Evolutionary conservation across 768 basidiomycete genomes (phyloP), one percentile per base, ranked within the genome.

Genomic region (Kwoniella sp.): DNA sequence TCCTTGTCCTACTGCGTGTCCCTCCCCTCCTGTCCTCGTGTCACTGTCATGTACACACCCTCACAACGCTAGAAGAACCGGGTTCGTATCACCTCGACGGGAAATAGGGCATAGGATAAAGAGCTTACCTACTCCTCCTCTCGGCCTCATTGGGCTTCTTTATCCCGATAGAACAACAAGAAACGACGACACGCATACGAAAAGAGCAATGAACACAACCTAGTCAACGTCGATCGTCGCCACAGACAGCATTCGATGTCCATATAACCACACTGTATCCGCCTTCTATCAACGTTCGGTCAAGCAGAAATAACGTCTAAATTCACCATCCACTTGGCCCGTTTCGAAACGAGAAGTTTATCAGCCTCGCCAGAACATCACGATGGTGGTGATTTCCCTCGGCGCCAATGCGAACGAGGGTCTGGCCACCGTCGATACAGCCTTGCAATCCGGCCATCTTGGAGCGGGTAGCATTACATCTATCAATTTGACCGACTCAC

Each of bases 331-430:
- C 33, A 33, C 33, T 33, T 33, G 7, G 33, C 33, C 33, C 33
- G 3, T 44, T 15, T 44, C 33, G 33, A 33, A 33, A 33, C 6
- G 13, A 13, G 33, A 33, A 33, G 13, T 33, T 13, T 6, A 15
- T 21, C 5, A 61, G 24, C 22, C 4, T 36, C 5, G 1, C 15
- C 30, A 19, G 10, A 15, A 44, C 40, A 44, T 6, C 40, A 52
- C 29, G 22, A 62, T 62, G 60, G 52, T 53, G 30, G 48, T 62
- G 40, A 62, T 62, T 19, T 36, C 60, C 53, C 53, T 62, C 1
- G 59, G 59, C 40, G 59, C 33, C 25, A 44, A 33, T 13, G 27
- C 22, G 7, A 27, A 62, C 48, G 60, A 62, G 22, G 60, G 58
- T 7, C 21, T 60, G 25, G 49, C 58, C 17, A 25, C 58, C 21